A percentile compares a stretch with the other conserved stretches of the same genome.
Conservation (phyloP, 768 basidiomycete species). For the Lactarius deliciosus region DNA sequence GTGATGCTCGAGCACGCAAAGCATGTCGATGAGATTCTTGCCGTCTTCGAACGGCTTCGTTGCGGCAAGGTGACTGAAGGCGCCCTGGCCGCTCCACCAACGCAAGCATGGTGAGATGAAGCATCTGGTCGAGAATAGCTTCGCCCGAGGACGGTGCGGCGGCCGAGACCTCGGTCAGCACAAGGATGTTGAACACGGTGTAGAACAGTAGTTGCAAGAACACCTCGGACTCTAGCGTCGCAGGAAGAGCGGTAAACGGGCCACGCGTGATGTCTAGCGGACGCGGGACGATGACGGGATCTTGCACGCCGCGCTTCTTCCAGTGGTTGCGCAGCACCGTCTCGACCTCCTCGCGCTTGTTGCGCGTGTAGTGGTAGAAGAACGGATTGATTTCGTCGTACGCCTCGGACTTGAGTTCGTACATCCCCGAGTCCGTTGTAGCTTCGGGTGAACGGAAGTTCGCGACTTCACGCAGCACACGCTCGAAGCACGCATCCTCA, state of each 20-base stretch:
- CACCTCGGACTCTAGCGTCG: slow-evolving; percentile 65
- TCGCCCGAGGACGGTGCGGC: slow-evolving; percentile 76
- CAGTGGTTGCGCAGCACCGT: slow-evolving; percentile 63
- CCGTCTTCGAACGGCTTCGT: slow-evolving; percentile 55
- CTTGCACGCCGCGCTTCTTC: slow-evolving; percentile 60
- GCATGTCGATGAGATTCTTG: slow-evolving; percentile 64
- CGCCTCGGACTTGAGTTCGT: slow-evolving; percentile 79
- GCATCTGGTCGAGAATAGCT: slow-evolving; percentile 83
- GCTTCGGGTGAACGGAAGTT: slow-evolving; percentile 80
- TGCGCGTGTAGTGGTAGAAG: slow-evolving; percentile 93
- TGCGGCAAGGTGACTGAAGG: slow-evolving; percentile 60
- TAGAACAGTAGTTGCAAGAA: slow-evolving; percentile 84
- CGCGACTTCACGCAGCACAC: slow-evolving; percentile 74
- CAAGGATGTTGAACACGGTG: slow-evolving; percentile 71
- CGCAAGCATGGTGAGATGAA: slow-evolving; percentile 85
- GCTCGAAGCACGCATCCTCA: slow-evolving; percentile 81
- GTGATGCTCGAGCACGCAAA: slow-evolving; percentile 77
- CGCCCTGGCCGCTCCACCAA: slow-evolving; percentile 63
- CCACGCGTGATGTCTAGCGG: slow-evolving; percentile 61
- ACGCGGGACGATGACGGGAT: slow-evolving; percentile 76
- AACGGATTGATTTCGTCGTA: slow-evolving; percentile 93
- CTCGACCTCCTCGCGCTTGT: slow-evolving; percentile 91
- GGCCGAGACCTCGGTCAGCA: slow-evolving; percentile 57
- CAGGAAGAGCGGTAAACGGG: slow-evolving; percentile 66
- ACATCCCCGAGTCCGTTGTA: slow-evolving; percentile 76